A percentile compares a stretch with the other conserved stretches of the same genome.
Evolutionary conservation across 2,329 filamentous ascomycete genomes (phyloP).

Genomic region (Aspergillus tamarii): DNA sequence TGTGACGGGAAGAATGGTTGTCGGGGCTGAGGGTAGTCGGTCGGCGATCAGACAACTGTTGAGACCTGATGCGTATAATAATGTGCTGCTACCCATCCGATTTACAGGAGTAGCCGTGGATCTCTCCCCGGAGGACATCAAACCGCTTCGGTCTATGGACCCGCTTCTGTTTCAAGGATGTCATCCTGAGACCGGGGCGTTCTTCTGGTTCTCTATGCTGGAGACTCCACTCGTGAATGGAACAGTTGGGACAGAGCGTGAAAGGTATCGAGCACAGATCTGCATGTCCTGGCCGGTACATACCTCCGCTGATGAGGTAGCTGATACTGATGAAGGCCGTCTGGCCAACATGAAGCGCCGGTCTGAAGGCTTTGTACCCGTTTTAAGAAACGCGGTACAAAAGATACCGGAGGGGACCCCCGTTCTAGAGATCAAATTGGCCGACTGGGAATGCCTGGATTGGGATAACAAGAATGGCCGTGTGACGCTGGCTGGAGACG

Average conservation of each 20-base stretch:
- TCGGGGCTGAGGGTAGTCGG: slow-evolving; percentile 28
- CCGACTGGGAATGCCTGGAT: slow-evolving; percentile 31
- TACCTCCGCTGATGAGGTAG: slow-evolving; percentile 37
- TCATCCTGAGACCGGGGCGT: slow-evolving; percentile 25
- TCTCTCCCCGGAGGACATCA: slow-evolving; percentile 58
- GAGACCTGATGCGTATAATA: slow-evolving; percentile 27
- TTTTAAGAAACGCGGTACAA: slow-evolving; percentile 27
- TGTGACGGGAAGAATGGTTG: slow-evolving; percentile 18
- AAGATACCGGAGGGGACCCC: slow-evolving; percentile 30
- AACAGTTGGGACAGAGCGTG: slow-evolving; percentile 33
- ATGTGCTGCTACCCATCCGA: slow-evolving; percentile 23
- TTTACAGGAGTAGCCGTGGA: slow-evolving; percentile 30
- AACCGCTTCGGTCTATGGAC: slow-evolving; percentile 59
- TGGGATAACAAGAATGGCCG: slow-evolving; percentile 36
- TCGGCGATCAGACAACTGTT: slow-evolving; percentile 27
- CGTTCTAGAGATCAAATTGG: slow-evolving; percentile 33
- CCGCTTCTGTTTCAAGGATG: slow-evolving; percentile 40
- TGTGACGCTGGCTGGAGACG: slow-evolving; percentile 36
- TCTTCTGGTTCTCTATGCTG: slow-evolving; percentile 42
- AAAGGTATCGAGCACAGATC: slow-evolving; percentile 50
- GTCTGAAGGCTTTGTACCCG: slow-evolving; percentile 26
- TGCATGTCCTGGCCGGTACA: slow-evolving; percentile 52
- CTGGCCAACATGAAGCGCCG: slow-evolving; percentile 46
- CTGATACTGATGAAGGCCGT: slow-evolving; percentile 33
- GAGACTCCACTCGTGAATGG: slow-evolving; percentile 45